A percentile compares a stretch with the other conserved stretches of the same genome.
These are phyloP conservation scores for Cardamine resedifolia DNA, from an alignment of 345 rosid species.

Conservation along the genomic window DNA sequence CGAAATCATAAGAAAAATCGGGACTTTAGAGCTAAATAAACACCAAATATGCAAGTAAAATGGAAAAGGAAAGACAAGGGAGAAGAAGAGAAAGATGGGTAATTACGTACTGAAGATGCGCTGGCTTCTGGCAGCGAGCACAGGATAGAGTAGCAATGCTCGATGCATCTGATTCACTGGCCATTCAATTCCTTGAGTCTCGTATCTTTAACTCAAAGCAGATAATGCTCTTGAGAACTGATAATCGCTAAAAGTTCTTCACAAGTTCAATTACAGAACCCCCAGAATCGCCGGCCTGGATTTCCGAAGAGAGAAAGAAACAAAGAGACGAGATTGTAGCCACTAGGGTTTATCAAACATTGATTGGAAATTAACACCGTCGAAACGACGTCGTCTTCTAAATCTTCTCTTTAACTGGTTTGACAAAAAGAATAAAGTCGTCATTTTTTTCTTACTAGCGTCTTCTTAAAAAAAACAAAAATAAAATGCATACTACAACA, in stretches of 20 bases:
- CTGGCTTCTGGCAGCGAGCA: conserved; percentile 43
- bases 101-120: conserved; percentile 44
- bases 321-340: not conserved
- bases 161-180: conserved; percentile 38
- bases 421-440: not conserved
- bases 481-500: too few relatives aligned
- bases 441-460: too few relatives aligned
- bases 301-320: not conserved
- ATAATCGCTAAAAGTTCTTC: not conserved
- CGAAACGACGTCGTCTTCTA: not conserved
- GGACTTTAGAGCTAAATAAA: not conserved
- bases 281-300: not conserved
- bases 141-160: conserved; percentile 29
- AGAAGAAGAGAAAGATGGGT: conserved; percentile 2
- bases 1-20: not conserved
- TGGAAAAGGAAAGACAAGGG: not conserved
- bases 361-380: not conserved
- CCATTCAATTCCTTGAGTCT: conserved; percentile 24
- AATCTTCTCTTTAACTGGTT: not conserved
- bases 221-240: not conserved
- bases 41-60: not conserved
- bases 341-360: not conserved
- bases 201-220: not conserved
- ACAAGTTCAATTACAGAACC: not conserved
- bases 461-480: not conserved